Base-by-base conservation (phyloP, 2,329 filamentous ascomycete genomes). In the Pseudogymnoascus verrucosus region DNA sequence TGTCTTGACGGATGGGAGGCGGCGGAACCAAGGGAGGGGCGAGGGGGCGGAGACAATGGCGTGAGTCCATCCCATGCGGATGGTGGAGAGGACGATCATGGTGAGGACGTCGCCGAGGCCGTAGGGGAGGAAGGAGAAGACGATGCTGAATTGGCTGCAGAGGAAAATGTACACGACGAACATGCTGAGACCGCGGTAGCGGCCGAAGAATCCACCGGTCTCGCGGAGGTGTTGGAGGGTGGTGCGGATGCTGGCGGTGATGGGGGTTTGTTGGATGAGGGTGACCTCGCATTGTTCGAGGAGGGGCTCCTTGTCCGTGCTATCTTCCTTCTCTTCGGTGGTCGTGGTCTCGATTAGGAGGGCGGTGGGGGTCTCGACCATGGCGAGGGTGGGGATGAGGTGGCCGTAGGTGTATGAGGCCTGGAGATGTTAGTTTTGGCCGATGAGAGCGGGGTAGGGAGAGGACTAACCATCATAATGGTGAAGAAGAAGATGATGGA, bases 61-160 rank as follows among this genome's bases (percentile, higher is more conserved):
- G 75, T 96, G 91, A 3, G 92, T 90, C 91, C 92, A 96, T 62
- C 85, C 83, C 68, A 93, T 84, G 73, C 85, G 83, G 65, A 93
- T 75, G 71, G 89, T 89, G 39, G 88, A 83, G 34, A 90, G 78
- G 19, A 83, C 74, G 21, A 93, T 74, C 61, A 83, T 80, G 26
- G 84, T 79, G 44, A 89, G 64, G 60, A 88, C 80, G 62, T 80
- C 80, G 62, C 79, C 78, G 63, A 89, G 40, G 26, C 73, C 76
- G 64, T 76, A 69, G 34, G 79, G 68, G 54, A 78, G 67, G 36
- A 71, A 70, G 16, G 75, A 67, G 69, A 89, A 71, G 8, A 71
- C 34, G 26, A 37, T 72, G 74, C 37, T 74, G 65, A 40, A 78
- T 0, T 61, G 34, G 63, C 62, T 81, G 73, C 16, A 26, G 63